A percentile compares a stretch with the other conserved stretches of the same genome.
These are phyloP conservation scores for Jamesozyma jinghongensis DNA, from an alignment of 805 yeast genomes.

Conservation along the genomic window DNA sequence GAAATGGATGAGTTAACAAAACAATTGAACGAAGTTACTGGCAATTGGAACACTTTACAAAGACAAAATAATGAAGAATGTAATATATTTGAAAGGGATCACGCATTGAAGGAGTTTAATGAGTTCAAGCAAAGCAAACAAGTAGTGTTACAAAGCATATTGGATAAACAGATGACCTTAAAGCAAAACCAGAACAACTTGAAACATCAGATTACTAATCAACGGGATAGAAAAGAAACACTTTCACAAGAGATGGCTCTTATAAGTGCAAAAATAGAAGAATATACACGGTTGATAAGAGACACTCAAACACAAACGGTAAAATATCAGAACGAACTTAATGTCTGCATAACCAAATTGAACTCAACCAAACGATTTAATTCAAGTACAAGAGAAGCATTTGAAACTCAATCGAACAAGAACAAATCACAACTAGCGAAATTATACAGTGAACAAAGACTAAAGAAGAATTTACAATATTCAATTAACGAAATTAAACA, in stretches of 20 bases:
- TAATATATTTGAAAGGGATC: conserved; percentile 6
- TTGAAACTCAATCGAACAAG: conserved; percentile 9
- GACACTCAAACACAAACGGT: conserved; percentile 9
- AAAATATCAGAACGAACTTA: not conserved
- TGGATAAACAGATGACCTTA: conserved; percentile 11
- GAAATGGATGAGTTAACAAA: conserved; percentile 23
- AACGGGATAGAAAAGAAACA: conserved; percentile 5
- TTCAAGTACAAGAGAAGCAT: conserved; percentile 10
- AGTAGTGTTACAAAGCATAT: conserved; percentile 15
- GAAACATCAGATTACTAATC: conserved; percentile 7
- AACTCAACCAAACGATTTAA: not conserved
- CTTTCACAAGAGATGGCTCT: conserved; percentile 4
- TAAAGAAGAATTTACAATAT: conserved; percentile 39
- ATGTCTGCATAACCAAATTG: not conserved
- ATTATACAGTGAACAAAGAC: conserved; percentile 30
- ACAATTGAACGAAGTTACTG: conserved; percentile 16
- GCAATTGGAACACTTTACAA: conserved; percentile 8
- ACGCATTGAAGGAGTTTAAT: conserved; percentile 17
- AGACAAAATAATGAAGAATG: conserved; percentile 10
- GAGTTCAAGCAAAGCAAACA: conserved; percentile 14
- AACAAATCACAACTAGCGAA: conserved; percentile 24
- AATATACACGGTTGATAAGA: conserved; percentile 8
- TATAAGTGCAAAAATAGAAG: not conserved
- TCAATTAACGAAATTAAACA: conserved; percentile 33
- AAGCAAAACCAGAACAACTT: conserved; percentile 6